Base-by-base conservation (phyloP, 805 yeast genomes). In the Schwanniomyces vanrijiae region DNA sequence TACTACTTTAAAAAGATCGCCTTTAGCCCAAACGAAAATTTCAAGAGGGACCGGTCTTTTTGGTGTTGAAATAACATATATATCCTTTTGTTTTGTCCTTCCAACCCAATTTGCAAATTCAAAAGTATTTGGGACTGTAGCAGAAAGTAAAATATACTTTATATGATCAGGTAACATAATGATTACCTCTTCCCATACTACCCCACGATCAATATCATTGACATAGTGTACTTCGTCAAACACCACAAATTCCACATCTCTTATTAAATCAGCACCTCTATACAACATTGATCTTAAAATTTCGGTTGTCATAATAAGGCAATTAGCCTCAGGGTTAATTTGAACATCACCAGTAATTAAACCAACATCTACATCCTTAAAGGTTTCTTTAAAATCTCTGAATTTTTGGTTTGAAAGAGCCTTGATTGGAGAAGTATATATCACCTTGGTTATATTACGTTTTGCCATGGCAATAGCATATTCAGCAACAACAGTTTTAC, bases 71-170 rank as follows among this genome's bases (percentile, higher is more conserved):
- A 94, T 94, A 41, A 94, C 99, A 59, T 94, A 92, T 7, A 94
- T 92, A 59, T 94, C 96, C 64, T 91, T 92, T 57, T 89, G 91
- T 62, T 94, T 94, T 0, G 99, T 94, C 65, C 99, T 78, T 4
- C 99, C 98, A 16, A 94, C 92, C 99, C 99, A 94, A 54, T 86
- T 88, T 7, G 99, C 99, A 76, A 94, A 94, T 62, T 94, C 99
- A 62, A 80, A 87, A 0, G 99, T 92, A 63, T 94, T 94, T n/a
- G 99, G 99, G 6, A 94, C 98, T 0, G 99, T 94, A 4, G 99
- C 99, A 10, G 97, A 89, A 34, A 94, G 74, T 35, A 94, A 72
- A 52, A 94, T 90, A 57, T 88, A 87, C 60, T 92, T 92, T 48
- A 94, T 94, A 62, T 94, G 97, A 53, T 91, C 97, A 0, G 99